Evolutionary conservation across 78 protist genomes (phyloP), one percentile per base, ranked within the genome.

Genomic region (Dictyostelium citrinum): DNA sequence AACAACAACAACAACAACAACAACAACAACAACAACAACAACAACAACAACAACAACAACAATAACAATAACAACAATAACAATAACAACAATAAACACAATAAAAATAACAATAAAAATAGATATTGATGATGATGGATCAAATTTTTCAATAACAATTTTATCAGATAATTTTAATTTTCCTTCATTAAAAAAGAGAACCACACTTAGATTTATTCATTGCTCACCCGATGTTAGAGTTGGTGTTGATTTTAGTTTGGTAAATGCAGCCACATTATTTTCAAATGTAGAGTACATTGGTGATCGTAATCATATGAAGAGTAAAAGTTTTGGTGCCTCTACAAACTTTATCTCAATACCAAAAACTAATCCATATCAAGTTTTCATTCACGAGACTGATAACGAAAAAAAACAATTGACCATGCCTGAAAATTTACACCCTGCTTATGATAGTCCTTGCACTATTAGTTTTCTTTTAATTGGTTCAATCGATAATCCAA

Each of bases 271-370:
- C 24, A 86, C 92, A 20, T 67, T 86, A 8, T 86, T 77, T 31
- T 71, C 84, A 41, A 64, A 77, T 31, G 31, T 77, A 39, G 17
- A 8, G 20, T 86, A 77, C 7, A 41, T 86, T 20, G 83, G 83
- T 8, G 70, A 24, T 22, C 43, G 27, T 22, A 41, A 76, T 10
- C 35, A 46, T 31, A 78, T n/a, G 45, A 43, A 31, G 31, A 31
- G 46, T 2, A 39, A 33, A 60, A 24, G 33, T 5, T 20, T n/a
- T 20, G 51, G 39, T 8, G 12, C 77, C 4, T 46, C 74, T 11
- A 86, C 92, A 2, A 84, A 75, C 58, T 86, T 37, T 45, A 86
- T 86, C 12, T 77, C 84, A 1, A 86, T 86, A 7, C 92, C 92
- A 22, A 41, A 49, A 20, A 20, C 49, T 2, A 86, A 58, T 22